Base-by-base conservation (phyloP, 129 eudicot species). In the Cynara cardunculus region DNA sequence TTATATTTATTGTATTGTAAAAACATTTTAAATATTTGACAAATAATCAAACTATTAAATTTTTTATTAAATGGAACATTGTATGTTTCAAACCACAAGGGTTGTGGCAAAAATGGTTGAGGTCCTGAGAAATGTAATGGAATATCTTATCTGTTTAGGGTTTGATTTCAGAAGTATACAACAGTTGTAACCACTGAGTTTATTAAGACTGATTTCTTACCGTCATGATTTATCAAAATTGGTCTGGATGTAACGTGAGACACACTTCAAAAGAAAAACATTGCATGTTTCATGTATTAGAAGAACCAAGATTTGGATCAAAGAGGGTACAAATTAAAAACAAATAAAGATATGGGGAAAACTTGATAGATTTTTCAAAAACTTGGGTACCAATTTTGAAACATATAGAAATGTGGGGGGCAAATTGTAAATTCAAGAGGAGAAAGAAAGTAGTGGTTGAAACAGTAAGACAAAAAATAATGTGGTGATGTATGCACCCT, bases 401-500 rank as follows among this genome's bases (percentile, higher is more conserved):
- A 62, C 7, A 70, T 13, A 16, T 6, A 39, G 22, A 61, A 35
- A 5, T 7, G 18, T 16, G 72, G 59, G 76, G 30, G n/a, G 25
- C 21, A 41, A 71, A 37, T 30, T 72, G 85, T 37, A 72, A 77
- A 72, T 74, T 71, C 34, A 1, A 59, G 32, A 74, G 22, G 22
- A 75, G 24, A 35, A 62, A 74, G n/a, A 71, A 35, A 74, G 81
- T 34, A 75, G 76, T 83, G 65, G 89, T 78, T 86, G 87, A 78
- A 75, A 78, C 69, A 78, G 25, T 28, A 69, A 62, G 72, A 79
- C 82, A 79, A 86, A 78, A 75, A 59, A 76, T 69, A 30, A 76
- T 74, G 72, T 70, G 71, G 86, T 78, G 86, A 78, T 69, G 83
- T 74, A 78, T 80, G 82, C 82, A 81, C 73, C 88, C 80, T 81